Base-by-base conservation (phyloP, 768 basidiomycete species). In the Hirschioporus abietinus region DNA sequence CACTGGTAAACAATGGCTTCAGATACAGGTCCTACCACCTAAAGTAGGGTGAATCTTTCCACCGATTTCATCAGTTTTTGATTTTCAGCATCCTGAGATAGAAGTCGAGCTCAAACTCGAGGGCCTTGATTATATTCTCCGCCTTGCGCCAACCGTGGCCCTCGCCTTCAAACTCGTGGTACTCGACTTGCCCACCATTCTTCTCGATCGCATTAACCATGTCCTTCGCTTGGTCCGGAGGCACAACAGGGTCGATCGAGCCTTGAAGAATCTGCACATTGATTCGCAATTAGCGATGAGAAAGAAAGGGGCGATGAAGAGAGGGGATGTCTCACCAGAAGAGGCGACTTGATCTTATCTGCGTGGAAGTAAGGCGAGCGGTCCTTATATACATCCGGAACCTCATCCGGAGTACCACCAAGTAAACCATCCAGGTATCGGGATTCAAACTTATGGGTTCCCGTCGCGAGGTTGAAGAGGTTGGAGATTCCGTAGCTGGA, bases 381-480 rank as follows among this genome's bases (percentile, higher is more conserved):
- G 42, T 82, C 82, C 23, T 78, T 75, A 72, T 86, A 89, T 25
- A 87, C 78, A 30, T 87, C 78, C 0, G 87, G 86, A n/a, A 86
- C 72, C 66, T 87, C 79, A 23, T 78, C 72, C 1, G 72, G 72
- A 0, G 82, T 79, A 1, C 88, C 88, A 0, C 92, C 90, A n/a
- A 92, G 68, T 20, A 93, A 78, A 71, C 84, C 85, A 66, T 81
- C 78, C 70, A 86, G 73, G 72, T 89, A 89, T 60, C 77, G 76
- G 60, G 82, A 81, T 74, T 89, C 86, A 64, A 89, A 90, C 73
- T 90, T 94, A 77, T 93, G 91, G 7, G 89, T 89, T 67, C 86
- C 85, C 58, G 83, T 78, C 2, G 80, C 83, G 9, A 93, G 79
- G 63, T 74, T 79, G 12, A 73, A 73, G 35, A 93, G 75, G 71